Conservation (phyloP, 2,329 filamentous ascomycete genomes). For the Chrysoporthe austroafricana region DNA sequence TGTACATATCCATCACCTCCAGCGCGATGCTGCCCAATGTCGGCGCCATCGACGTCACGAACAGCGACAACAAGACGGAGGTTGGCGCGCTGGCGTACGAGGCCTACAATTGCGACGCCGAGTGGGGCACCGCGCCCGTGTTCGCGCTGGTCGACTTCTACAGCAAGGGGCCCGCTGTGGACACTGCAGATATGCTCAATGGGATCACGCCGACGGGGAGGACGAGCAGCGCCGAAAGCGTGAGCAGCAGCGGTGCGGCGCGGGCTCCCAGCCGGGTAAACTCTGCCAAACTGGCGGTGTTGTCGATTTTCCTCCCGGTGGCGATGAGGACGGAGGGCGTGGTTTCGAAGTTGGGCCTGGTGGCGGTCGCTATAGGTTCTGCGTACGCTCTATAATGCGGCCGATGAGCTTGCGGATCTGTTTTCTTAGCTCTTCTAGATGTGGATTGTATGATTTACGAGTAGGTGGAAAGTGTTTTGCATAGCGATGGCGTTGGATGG, state of each 20-base stretch:
- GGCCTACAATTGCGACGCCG: conserved; percentile 54
- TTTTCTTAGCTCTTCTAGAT: not conserved
- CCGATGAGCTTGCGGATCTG: not conserved
- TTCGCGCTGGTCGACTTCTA: conserved; percentile 83
- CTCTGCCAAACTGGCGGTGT: conserved; percentile 39
- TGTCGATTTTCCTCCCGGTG: conserved; percentile 39
- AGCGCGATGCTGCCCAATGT: conserved; percentile 65
- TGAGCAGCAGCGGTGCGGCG: conserved; percentile 28
- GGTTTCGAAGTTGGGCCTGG: not conserved
- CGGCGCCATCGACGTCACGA: conserved; percentile 65
- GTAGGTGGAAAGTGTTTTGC: conserved; percentile 11
- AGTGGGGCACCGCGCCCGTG: conserved; percentile 68
- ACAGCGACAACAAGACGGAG: conserved; percentile 59
- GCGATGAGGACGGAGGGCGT: not conserved
- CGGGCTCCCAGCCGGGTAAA: conserved; percentile 17
- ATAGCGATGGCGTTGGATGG: conserved; percentile 38
- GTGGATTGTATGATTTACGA: not conserved
- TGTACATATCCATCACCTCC: conserved; percentile 60
- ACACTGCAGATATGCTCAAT: conserved; percentile 72
- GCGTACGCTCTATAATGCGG: not conserved
- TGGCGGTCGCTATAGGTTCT: not conserved
- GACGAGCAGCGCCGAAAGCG: conserved; percentile 28
- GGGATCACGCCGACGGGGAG: conserved; percentile 42
- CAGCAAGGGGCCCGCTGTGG: conserved; percentile 71
- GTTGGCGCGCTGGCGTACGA: conserved; percentile 59